phyloP scores from a whole-genome alignment of 805 yeast genomes.

The Ogataea chonburiensis region DNA sequence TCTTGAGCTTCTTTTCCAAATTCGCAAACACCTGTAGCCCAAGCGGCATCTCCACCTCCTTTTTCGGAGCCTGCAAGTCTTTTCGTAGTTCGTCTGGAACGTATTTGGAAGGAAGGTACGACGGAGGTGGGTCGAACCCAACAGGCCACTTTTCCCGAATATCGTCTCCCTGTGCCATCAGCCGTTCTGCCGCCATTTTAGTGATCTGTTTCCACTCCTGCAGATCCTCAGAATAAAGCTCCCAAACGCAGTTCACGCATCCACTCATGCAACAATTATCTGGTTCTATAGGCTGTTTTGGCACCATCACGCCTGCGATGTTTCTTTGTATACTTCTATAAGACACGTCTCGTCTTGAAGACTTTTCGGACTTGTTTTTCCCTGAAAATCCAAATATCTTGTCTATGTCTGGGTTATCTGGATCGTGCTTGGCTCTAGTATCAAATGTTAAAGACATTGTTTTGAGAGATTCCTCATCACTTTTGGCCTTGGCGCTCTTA shows the following conservation, averaged over 20 bases:
- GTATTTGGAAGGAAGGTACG: constrained; percentile 39
- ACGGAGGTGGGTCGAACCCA: constrained; percentile 58
- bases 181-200: constrained; percentile 49
- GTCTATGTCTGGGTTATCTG: constrained; percentile 23
- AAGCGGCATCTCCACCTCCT: constrained; percentile 56
- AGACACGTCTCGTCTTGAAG: constrained; percentile 38
- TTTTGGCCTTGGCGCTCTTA: constrained; percentile 14
- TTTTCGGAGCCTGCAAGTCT: constrained; percentile 23
- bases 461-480: constrained; percentile 13
- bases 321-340: constrained; percentile 33
- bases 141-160: constrained; percentile 62
- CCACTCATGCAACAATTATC: constrained; percentile 98
- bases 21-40: constrained; percentile 81
- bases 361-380: constrained; percentile 32
- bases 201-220: constrained; percentile 74
- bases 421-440: constrained; percentile 20
- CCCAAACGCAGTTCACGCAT: constrained; percentile 97
- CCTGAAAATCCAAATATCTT: constrained; percentile 33
- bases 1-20: constrained; percentile 66
- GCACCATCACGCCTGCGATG: constrained; percentile 71
- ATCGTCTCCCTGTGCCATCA: constrained; percentile 39
- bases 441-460: constrained; percentile 28
- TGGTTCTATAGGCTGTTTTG: constrained; percentile 84
- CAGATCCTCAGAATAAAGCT: constrained; percentile 81
- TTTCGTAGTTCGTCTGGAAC: constrained; percentile 44